phyloP scores from a whole-genome alignment of 2,329 filamentous ascomycete species.

The Talaromyces sp. region DNA sequence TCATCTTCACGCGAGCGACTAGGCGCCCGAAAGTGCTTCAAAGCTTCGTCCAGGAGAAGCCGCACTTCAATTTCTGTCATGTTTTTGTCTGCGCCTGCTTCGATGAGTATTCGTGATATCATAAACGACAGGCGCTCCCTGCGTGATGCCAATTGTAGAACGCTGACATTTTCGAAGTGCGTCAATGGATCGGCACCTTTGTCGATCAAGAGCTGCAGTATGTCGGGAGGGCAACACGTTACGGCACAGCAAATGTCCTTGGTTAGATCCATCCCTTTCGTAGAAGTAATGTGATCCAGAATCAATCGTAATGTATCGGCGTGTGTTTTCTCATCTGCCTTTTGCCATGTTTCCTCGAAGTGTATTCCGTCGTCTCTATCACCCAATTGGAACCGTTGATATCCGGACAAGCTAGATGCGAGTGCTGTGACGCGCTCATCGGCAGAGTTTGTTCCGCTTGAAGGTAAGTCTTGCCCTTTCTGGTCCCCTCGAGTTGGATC shows the following conservation, averaged over 20 bases:
- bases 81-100: not conserved
- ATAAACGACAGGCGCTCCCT: not conserved
- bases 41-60: not conserved
- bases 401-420: not conserved
- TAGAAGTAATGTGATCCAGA: not conserved
- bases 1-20: not conserved
- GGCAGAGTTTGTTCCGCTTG: not conserved
- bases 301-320: not conserved
- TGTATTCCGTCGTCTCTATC: too few relatives aligned
- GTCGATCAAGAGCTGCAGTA: not conserved
- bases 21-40: not conserved
- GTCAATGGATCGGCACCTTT: not conserved
- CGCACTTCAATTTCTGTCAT: not conserved
- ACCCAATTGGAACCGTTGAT: not conserved
- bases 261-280: not conserved
- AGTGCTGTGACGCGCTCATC: not conserved
- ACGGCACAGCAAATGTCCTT: not conserved
- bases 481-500: too few relatives aligned
- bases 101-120: not conserved
- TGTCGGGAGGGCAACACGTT: not conserved
- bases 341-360: too few relatives aligned
- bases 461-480: not conserved
- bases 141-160: not conserved
- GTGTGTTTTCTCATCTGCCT: not conserved
- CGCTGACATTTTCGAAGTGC: not conserved